These are phyloP conservation scores for Wickerhamiella dianesei DNA, from an alignment of 805 yeast genomes.

Conservation along the genomic window DNA sequence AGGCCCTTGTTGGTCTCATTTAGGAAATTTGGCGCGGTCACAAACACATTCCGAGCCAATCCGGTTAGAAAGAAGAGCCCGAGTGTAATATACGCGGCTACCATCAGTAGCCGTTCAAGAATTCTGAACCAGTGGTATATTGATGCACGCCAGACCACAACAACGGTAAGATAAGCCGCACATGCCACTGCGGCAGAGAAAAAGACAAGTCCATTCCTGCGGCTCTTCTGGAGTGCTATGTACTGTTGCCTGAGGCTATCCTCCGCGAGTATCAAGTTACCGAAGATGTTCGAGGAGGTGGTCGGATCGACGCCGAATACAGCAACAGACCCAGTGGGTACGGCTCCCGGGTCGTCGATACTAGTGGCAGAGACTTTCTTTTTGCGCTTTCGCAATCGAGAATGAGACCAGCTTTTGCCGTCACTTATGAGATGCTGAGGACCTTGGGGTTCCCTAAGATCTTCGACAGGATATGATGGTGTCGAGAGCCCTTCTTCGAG, in stretches of 20 bases:
- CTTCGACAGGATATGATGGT: background rate
- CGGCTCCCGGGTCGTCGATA: too few relatives aligned
- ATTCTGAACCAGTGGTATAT: slow-evolving; percentile 26
- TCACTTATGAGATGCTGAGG: background rate
- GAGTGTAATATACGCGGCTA: slow-evolving; percentile 52
- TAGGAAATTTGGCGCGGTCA: slow-evolving; percentile 65
- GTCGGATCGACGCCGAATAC: background rate
- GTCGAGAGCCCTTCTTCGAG: background rate
- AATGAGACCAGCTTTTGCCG: background rate
- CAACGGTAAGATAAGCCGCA: slow-evolving; percentile 23
- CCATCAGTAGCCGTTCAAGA: slow-evolving; percentile 33
- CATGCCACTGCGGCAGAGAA: slow-evolving; percentile 19
- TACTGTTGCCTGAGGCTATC: slow-evolving; percentile 76
- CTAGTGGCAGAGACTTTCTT: background rate
- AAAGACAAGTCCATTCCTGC: slow-evolving; percentile 50
- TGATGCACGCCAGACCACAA: slow-evolving; percentile 24
- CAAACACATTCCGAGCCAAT: slow-evolving; percentile 74
- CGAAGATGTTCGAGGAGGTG: slow-evolving; percentile 6
- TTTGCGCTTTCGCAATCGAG: background rate
- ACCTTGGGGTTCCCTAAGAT: slow-evolving; percentile 10
- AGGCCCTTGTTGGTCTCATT: slow-evolving; percentile 79
- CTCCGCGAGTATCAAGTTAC: slow-evolving; percentile 66
- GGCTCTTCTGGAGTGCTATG: slow-evolving; percentile 49
- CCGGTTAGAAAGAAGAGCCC: slow-evolving; percentile 76
- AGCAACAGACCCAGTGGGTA: background rate